Base-by-base conservation (phyloP, 2,329 filamentous ascomycete genomes). In the Alternaria gansuensis region DNA sequence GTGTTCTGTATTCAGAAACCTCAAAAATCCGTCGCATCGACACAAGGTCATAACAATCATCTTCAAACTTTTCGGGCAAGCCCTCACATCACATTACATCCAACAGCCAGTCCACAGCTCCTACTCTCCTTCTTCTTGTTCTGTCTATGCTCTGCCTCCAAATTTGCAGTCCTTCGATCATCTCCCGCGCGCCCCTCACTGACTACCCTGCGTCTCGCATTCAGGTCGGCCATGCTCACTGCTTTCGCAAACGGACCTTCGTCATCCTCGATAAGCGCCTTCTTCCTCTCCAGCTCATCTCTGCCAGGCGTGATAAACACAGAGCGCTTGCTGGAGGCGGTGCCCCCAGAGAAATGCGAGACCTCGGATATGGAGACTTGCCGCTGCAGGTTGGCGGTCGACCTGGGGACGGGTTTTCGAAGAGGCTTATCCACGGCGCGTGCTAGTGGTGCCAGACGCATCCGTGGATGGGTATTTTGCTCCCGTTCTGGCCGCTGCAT, bases 281-380 rank as follows among this genome's bases (percentile, higher is more conserved):
- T 71, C 50, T 73, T 73, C n/a, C 72, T 55, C 54, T 74, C 72
- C 39, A 73, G 36, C 50, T 74, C 72, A n/a, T 74, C 72, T n/a
- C 72, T 49, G 2, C 72, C 72, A 0, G 67, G 70, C n/a, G 69
- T 74, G 3, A 60, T 63, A 52, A 74, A 73, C 13, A 71, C 57
- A 10, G 52, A 61, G 23, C 55, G 57, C 13, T 55, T 58, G 11
- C 54, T 59, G 2, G 33, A 31, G 10, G 56, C 51, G 3, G 64
- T 65, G 11, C 49, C 44, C 2, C 29, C 48, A 2, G 64, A 60
- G 14, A 46, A 14, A 17, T 17, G 48, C 3, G 58, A 59, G 9
- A 40, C 24, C 7, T 37, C 17, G 24, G 63, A 60, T 7, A 51
- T 21, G 17, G 51, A 62, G 10, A 41, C 29, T 34, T 57, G 48